Evolutionary conservation across 306 rosid genomes (phyloP), one percentile per base, ranked within the genome.

Genomic region (Prunus padus): DNA sequence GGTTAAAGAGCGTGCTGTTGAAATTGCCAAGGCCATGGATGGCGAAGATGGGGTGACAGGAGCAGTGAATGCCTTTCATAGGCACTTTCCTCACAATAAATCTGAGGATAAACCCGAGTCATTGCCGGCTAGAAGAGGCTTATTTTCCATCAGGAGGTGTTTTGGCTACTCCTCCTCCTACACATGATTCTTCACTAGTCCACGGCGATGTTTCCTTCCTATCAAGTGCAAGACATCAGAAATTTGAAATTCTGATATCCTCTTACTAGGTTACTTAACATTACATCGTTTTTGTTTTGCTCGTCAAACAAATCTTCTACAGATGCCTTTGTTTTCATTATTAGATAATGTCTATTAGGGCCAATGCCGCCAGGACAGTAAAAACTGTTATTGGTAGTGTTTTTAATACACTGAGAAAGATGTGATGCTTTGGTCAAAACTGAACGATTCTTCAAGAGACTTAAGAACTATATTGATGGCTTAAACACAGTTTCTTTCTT

Each of bases 41-140:
- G 73, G 84, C 15, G 97, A 95, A 80, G 96, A 95, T 64, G 97
- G 98, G 23, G 97, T 83, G 11, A 59, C 46, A 3, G 96, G 96
- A 74, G 94, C 97, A 42, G 97, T 95, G 80, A 80, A 79, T 70
- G 95, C 97, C 68, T 95, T 95, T 81, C 84, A 90, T 73, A 87
- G 85, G 79, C 96, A 92, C 81, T 94, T 83, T 75, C 85, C 80
- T 30, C 62, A 2, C 4, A 74, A 47, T 40, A 64, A 23, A 26
- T 11, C 49, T 15, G 65, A 52, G 57, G 60, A 65, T 52, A 33
- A 66, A 33, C 30, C 71, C 4, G 46, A 57, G 67, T 26, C 70
- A 60, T 10, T 33, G 73, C 81, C 30, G 13, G 54, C 66, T 10
- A 59, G 60, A 0, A 67, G 37, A 33, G 71, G 59, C 50, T 18